These are phyloP conservation scores for Fusarium denticulatum DNA, from an alignment of 2,329 filamentous ascomycete species.

Conservation along the genomic window DNA sequence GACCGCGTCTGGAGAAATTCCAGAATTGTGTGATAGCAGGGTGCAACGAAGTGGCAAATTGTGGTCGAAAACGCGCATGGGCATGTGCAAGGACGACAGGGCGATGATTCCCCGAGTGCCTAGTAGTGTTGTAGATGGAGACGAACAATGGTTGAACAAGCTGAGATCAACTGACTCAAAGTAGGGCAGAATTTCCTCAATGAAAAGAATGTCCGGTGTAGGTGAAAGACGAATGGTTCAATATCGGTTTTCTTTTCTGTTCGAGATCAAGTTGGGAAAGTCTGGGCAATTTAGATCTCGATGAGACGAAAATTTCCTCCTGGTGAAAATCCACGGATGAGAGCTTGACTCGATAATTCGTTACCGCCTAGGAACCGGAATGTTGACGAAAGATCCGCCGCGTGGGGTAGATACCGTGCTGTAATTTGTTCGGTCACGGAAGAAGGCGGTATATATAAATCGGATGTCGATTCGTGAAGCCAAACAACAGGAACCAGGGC, in stretches of 20 bases:
- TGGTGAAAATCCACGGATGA: conserved; percentile 32
- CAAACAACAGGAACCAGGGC: neutral
- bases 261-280: conserved; percentile 25
- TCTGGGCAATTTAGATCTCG: conserved; percentile 31
- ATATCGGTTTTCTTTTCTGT: conserved; percentile 23
- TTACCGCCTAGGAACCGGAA: conserved; percentile 41
- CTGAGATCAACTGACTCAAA: conserved; percentile 7
- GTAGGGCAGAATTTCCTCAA: conserved; percentile 10
- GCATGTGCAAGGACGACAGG: conserved; percentile 45
- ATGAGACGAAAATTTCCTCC: conserved; percentile 36
- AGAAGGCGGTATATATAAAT: conserved; percentile 36
- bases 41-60: conserved; percentile 44
- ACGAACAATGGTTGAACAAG: conserved; percentile 22
- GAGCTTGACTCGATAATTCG: conserved; percentile 34
- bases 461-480: conserved; percentile 27
- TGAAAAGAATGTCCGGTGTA: conserved; percentile 2
- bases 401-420: conserved; percentile 42
- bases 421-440: conserved; percentile 33
- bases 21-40: conserved; percentile 43
- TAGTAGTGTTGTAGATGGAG: conserved; percentile 26
- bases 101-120: conserved; percentile 38
- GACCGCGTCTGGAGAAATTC: conserved; percentile 39
- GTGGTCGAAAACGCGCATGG: conserved; percentile 33
- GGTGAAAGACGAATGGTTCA: conserved; percentile 10
- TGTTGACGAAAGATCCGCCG: conserved; percentile 35